phyloP scores from a whole-genome alignment of 257 asterid species.

The Solanum sitiens region DNA sequence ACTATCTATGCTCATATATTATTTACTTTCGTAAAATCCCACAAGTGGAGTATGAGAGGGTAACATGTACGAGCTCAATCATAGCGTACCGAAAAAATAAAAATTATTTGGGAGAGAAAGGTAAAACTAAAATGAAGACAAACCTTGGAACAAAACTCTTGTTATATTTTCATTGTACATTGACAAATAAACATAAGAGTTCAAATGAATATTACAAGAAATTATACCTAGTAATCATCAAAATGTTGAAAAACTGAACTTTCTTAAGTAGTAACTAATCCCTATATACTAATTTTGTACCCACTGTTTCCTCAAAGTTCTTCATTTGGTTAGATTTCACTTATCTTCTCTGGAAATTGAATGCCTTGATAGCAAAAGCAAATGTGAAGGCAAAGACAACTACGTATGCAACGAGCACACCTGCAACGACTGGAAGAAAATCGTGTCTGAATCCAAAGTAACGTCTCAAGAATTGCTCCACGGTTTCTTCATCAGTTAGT shows the following conservation, averaged over 20 bases:
- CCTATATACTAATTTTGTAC: neutral
- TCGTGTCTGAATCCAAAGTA: conserved; percentile 49
- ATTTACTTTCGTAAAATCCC: neutral
- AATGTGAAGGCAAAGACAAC: conserved; percentile 33
- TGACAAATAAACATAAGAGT: neutral
- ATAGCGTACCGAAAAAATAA: neutral
- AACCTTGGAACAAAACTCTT: neutral
- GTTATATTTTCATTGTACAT: neutral
- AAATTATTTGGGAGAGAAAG: neutral
- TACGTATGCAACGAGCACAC: conserved; percentile 11
- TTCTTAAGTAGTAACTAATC: neutral
- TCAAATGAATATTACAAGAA: neutral
- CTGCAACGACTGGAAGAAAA: conserved; percentile 41
- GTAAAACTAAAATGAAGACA: neutral
- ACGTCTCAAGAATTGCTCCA: conserved; percentile 31
- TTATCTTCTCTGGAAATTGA: conserved; percentile 55
- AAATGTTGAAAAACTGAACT: neutral
- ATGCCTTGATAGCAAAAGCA: conserved; percentile 30
- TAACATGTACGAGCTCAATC: neutral
- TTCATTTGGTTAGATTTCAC: neutral
- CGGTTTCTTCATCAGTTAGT: conserved; percentile 3
- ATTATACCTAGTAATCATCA: neutral
- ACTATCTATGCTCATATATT: neutral
- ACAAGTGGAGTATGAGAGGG: neutral
- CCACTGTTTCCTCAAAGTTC: neutral